Conservation (phyloP, 192 early-diverging fungal genomes). For the Chytriomyces sp. region DNA sequence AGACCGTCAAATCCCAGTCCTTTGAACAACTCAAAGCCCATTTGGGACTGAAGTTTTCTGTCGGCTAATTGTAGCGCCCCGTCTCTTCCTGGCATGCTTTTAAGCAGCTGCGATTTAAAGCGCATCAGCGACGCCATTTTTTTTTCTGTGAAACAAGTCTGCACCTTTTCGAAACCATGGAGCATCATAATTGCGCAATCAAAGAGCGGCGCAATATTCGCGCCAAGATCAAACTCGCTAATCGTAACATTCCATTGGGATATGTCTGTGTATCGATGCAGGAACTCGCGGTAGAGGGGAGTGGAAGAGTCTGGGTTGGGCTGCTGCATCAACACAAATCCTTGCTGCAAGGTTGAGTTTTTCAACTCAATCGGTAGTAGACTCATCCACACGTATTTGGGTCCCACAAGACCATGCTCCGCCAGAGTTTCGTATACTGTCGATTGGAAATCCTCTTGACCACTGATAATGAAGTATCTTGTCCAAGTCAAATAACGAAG, state of each 20-base stretch:
- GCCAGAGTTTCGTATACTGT: slow-evolving; percentile 1
- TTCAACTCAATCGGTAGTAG: background rate
- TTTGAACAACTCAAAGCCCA: slow-evolving; percentile 17
- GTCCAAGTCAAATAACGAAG: background rate
- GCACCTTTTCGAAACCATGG: slow-evolving; percentile 13
- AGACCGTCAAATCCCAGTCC: slow-evolving; percentile 7
- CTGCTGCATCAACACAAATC: background rate
- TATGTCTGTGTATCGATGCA: background rate
- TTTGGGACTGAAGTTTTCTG: slow-evolving; percentile 7
- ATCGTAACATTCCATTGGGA: background rate
- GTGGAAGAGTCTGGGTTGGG: background rate
- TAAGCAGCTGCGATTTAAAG: background rate
- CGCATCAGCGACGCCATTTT: background rate
- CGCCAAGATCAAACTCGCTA: background rate
- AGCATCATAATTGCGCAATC: slow-evolving; percentile 23
- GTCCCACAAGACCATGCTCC: slow-evolving; percentile 4
- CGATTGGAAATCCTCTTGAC: slow-evolving; percentile 14
- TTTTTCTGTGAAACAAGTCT: background rate
- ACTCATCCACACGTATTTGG: slow-evolving; percentile 28
- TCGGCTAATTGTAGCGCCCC: background rate
- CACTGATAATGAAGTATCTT: slow-evolving; percentile 16
- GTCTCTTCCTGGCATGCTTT: background rate
- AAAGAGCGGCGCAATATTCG: background rate
- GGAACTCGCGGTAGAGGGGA: background rate
- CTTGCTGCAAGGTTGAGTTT: background rate